phyloP scores from a whole-genome alignment of 768 basidiomycete genomes.

The Pleurotus salmoneostramineus region DNA sequence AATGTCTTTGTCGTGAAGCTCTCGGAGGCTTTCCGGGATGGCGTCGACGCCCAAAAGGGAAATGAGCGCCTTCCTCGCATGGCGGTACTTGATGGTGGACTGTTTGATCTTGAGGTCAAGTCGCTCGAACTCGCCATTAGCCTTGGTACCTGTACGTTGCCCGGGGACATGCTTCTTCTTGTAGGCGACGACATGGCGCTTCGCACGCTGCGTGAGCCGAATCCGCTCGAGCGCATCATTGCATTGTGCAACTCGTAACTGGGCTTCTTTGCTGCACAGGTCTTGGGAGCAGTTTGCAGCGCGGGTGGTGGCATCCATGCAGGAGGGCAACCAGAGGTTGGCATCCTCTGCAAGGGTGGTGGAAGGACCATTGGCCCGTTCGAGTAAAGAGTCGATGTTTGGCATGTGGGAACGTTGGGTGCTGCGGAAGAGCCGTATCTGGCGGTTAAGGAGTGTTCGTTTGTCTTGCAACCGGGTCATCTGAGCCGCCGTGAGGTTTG shows the following conservation, averaged over 20 bases:
- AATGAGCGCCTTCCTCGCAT: constrained; percentile 11
- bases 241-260: not conserved
- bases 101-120: not conserved
- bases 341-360: not conserved
- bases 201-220: constrained; percentile 14
- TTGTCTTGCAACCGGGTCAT: too few species aligned
- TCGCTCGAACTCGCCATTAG: constrained; percentile 15
- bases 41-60: constrained; percentile 11
- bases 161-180: constrained; percentile 18
- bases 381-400: too few species aligned
- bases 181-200: constrained; percentile 17
- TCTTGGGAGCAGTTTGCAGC: not conserved
- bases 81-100: constrained; percentile 13
- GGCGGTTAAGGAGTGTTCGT: too few species aligned
- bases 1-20: constrained; percentile 14
- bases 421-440: too few species aligned
- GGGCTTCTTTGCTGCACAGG: not conserved
- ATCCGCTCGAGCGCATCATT: constrained; percentile 12
- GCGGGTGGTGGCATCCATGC: not conserved
- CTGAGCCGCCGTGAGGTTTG: too few species aligned
- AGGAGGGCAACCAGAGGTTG: not conserved
- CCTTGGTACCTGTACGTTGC: constrained; percentile 18
- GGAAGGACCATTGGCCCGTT: too few species aligned
- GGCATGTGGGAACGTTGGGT: too few species aligned
- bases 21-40: not conserved